Evolutionary conservation across 495 filamentous ascomycete genomes (phyloP).

Genomic region (Tetracladium marchalianum): DNA sequence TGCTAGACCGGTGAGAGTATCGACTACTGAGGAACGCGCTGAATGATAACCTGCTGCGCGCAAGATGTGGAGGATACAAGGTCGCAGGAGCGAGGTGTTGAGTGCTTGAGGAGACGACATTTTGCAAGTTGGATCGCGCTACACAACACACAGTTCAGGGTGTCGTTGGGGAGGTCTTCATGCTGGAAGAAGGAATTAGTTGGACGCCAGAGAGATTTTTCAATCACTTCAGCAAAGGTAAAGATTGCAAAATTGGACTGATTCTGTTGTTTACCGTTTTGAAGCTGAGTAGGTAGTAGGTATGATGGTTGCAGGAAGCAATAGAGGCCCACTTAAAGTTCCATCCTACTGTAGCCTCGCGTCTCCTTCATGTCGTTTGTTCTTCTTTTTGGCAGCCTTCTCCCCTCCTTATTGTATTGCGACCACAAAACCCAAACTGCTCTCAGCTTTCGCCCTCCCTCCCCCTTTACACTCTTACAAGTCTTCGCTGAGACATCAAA

Average conservation of each 20-base stretch:
- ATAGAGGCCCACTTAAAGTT: too few species aligned
- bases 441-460: too few species aligned
- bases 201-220: background rate
- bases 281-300: too few species aligned
- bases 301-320: too few species aligned
- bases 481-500: background rate
- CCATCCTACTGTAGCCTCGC: too few species aligned
- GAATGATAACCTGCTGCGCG: constrained; percentile 77
- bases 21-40: constrained; percentile 63
- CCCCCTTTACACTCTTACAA: too few species aligned
- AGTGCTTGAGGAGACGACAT: constrained; percentile 40
- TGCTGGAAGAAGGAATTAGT: constrained; percentile 1
- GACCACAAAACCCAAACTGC: too few species aligned
- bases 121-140: background rate
- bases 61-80: constrained; percentile 74
- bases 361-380: too few species aligned
- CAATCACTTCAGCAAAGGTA: background rate
- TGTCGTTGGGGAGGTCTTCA: constrained; percentile 8
- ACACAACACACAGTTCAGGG: constrained; percentile 7
- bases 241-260: background rate
- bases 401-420: too few species aligned
- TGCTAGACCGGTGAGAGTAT: constrained; percentile 66
- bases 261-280: too few species aligned
- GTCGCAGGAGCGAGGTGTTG: constrained; percentile 69
- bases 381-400: too few species aligned